These are phyloP conservation scores for Apiotrichum siamense DNA, from an alignment of 1,284 basidiomycete species.

Conservation along the genomic window DNA sequence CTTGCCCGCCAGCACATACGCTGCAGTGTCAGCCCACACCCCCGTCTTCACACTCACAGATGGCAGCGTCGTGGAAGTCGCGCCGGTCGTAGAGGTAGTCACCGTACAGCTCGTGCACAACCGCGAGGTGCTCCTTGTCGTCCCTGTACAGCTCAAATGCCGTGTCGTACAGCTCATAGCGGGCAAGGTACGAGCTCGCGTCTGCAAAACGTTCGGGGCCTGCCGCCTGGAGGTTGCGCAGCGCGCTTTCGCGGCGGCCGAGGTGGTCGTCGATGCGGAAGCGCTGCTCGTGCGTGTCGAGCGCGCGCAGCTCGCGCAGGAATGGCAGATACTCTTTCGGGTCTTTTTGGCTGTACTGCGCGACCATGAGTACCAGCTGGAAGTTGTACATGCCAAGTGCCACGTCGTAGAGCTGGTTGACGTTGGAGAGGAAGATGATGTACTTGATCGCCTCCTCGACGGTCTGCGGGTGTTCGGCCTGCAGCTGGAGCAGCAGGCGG, in stretches of 20 bases:
- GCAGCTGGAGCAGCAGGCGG: constrained; percentile 66
- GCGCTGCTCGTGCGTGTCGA: constrained; percentile 75
- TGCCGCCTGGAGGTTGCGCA: constrained; percentile 67
- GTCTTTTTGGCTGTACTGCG: constrained; percentile 96
- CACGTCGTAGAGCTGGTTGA: constrained; percentile 83
- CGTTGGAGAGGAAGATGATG: constrained; percentile 95
- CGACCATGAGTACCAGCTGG: constrained; percentile 87
- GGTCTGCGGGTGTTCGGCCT: constrained; percentile 64
- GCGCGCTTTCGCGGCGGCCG: constrained; percentile 66
- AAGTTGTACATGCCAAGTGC: constrained; percentile 99
- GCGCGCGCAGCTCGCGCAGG: constrained; percentile 75
- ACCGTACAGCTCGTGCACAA: constrained; percentile 72
- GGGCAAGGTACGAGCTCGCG: constrained; percentile 70
- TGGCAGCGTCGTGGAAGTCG: constrained; percentile 75
- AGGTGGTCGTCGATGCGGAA: constrained; percentile 94
- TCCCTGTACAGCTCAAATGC: constrained; percentile 68
- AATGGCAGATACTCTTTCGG: constrained; percentile 97
- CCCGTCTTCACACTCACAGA: constrained; percentile 53
- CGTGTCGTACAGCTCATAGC: constrained; percentile 67
- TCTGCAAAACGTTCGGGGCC: constrained; percentile 61
- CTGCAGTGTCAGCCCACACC: constrained; percentile 46
- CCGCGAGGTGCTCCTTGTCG: constrained; percentile 58
- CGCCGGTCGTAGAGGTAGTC: constrained; percentile 80
- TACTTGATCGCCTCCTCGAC: constrained; percentile 97
- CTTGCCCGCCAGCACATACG: constrained; percentile 63